Percentiles rank a stretch among this genome's conserved stretches.
Evolutionary conservation across 78 protist genomes (phyloP).

Genomic region (Mastigamoeba balamuthi): DNA sequence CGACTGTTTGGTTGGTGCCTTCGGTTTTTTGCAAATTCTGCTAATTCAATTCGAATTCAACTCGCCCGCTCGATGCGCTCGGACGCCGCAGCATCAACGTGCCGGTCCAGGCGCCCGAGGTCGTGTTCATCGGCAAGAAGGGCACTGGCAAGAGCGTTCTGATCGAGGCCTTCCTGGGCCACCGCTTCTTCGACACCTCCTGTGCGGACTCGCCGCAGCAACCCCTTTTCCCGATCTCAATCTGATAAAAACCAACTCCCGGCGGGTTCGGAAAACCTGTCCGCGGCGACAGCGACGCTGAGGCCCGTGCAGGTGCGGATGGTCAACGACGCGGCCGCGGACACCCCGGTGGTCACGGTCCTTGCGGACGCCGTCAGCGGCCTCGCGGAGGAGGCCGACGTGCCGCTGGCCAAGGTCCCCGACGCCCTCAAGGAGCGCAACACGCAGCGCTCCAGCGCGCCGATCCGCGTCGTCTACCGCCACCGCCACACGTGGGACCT

Average conservation of each 20-base stretch:
- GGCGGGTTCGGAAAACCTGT: no score
- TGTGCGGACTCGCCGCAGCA: background rate
- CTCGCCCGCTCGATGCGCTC: no score
- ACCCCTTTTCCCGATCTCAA: no score
- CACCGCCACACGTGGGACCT: background rate
- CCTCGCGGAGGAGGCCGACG: background rate
- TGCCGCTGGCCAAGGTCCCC: background rate
- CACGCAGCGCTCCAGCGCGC: background rate
- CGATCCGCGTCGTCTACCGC: background rate
- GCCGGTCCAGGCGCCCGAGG: slow-evolving; percentile 52
- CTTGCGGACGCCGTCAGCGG: background rate
- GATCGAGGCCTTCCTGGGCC: slow-evolving; percentile 46
- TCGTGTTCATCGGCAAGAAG: slow-evolving; percentile 44
- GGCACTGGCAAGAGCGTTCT: slow-evolving; percentile 20
- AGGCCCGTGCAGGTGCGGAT: background rate
- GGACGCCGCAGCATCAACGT: slow-evolving; percentile 55
- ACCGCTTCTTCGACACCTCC: slow-evolving; percentile 5
- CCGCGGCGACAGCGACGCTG: background rate
- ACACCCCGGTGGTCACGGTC: background rate
- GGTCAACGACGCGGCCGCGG: background rate
- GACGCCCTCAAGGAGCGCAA: background rate
- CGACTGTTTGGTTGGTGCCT: no score
- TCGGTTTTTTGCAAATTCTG: no score
- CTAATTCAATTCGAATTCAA: no score
- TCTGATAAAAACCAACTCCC: no score